A percentile compares a stretch with the other conserved stretches of the same genome.
Evolutionary conservation across 305 asterid genomes (phyloP).

Genomic region (Caryopteris hybrid): DNA sequence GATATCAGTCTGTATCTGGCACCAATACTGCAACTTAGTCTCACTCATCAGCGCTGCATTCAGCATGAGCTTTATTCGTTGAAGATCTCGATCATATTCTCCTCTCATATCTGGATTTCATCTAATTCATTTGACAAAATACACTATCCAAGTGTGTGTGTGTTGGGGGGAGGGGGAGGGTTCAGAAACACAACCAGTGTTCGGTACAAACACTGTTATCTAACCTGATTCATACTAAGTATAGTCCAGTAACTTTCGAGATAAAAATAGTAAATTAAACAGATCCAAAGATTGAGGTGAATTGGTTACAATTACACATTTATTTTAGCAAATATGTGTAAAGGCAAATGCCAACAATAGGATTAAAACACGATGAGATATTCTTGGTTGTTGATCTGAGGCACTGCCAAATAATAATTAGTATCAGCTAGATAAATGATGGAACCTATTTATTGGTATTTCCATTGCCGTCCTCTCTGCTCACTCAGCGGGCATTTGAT

Average conservation of each 20-base stretch:
- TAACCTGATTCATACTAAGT: not conserved
- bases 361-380: not conserved
- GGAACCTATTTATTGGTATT: too few species aligned
- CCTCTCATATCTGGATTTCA: not conserved
- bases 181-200: not conserved
- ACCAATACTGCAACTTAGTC: not conserved
- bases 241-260: not conserved
- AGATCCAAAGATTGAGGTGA: slow-evolving; percentile 29
- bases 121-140: not conserved
- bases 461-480: too few species aligned
- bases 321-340: not conserved
- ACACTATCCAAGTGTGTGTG: not conserved
- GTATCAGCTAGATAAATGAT: too few species aligned
- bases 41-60: not conserved
- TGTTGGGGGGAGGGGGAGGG: not conserved
- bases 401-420: too few species aligned
- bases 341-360: not conserved
- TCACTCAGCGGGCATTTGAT: too few species aligned
- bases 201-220: not conserved
- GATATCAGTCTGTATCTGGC: not conserved
- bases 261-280: not conserved
- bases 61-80: not conserved
- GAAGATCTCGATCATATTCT: not conserved
- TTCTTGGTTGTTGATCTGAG: too few species aligned
- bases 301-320: not conserved